Evolutionary conservation across 352 stramenopile genomes (phyloP).

Genomic region (Aphanomyces stellatus): DNA sequence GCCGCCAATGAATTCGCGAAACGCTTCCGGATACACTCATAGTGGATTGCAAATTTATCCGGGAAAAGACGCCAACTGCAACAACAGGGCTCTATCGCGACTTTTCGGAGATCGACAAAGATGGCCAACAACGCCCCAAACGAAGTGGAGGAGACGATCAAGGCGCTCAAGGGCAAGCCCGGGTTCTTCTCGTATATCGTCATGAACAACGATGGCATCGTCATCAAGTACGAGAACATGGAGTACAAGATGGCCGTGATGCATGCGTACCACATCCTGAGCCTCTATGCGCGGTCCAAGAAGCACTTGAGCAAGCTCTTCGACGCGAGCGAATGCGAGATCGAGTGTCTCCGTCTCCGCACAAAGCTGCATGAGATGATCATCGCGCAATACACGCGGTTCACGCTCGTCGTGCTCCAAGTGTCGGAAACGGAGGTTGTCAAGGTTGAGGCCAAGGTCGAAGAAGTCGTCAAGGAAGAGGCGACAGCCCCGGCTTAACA

Average conservation of each 20-base stretch:
- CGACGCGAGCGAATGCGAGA: constrained; percentile 76
- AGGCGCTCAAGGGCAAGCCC: constrained; percentile 86
- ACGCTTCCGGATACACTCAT: too few species aligned
- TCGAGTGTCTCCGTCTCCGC: constrained; percentile 85
- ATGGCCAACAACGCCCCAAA: constrained; percentile 78
- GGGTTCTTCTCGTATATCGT: constrained; percentile 87
- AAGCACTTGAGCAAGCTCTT: constrained; percentile 84
- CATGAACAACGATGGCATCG: constrained; percentile 91
- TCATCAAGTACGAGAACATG: constrained; percentile 90
- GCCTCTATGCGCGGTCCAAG: constrained; percentile 75
- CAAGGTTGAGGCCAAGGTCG: constrained; percentile 15
- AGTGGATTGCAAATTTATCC: not conserved
- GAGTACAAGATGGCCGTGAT: constrained; percentile 88
- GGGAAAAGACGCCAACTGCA: too few species aligned
- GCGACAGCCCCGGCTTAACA: constrained; percentile 3
- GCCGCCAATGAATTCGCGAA: not conserved
- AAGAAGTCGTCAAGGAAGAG: constrained; percentile 14
- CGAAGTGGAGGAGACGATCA: constrained; percentile 89
- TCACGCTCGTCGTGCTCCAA: constrained; percentile 85
- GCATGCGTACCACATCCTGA: constrained; percentile 86
- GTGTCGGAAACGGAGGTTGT: constrained; percentile 13
- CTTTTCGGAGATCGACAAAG: not conserved
- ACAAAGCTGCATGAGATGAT: constrained; percentile 91
- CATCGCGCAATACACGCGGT: constrained; percentile 80
- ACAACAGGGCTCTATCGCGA: too few species aligned